Percentiles rank a stretch among this genome's conserved stretches.
Conservation (phyloP, 1,284 basidiomycete genomes). For the Albatrellus sp. region DNA sequence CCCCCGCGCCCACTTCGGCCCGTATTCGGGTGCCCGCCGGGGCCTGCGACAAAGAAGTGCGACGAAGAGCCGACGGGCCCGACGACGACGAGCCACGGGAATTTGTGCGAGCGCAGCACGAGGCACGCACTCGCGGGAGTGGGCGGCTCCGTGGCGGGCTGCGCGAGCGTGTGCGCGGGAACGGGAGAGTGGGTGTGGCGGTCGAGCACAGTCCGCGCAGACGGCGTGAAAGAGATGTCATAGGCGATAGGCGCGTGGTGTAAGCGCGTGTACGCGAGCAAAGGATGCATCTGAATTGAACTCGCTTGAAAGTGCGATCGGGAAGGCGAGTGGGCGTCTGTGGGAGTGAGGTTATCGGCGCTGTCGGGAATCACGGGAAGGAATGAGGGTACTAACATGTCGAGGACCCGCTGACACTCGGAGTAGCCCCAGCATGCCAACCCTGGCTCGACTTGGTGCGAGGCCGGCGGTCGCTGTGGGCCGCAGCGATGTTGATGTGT, state of each 20-base stretch:
- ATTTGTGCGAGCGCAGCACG: conserved; percentile 40
- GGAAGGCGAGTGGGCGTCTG: conserved; percentile 14
- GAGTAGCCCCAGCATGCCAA: conserved; percentile 29
- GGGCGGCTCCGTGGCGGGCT: conserved; percentile 53
- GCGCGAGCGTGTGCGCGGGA: conserved; percentile 41
- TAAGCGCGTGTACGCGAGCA: conserved; percentile 40
- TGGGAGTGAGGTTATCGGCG: conserved; percentile 7
- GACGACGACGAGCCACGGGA: conserved; percentile 51
- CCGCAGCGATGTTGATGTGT: conserved; percentile 16
- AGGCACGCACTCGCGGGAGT: conserved; percentile 33
- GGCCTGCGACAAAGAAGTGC: conserved; percentile 18
- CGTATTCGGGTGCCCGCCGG: conserved; percentile 9
- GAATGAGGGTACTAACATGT: conserved; percentile 14
- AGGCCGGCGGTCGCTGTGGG: conserved; percentile 21
- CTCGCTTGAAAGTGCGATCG: conserved; percentile 27
- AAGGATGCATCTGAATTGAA: conserved; percentile 46
- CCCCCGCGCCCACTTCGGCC: conserved; percentile 18
- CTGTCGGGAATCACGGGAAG: not conserved
- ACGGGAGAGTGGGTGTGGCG: conserved; percentile 39
- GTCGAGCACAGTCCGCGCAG: conserved; percentile 43
- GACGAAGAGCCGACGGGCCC: conserved; percentile 15
- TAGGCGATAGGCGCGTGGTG: conserved; percentile 49
- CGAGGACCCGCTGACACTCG: conserved; percentile 20
- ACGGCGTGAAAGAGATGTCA: conserved; percentile 46
- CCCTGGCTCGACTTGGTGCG: conserved; percentile 27